Base-by-base conservation (phyloP, 768 basidiomycete species). In the Amanita molliuscula region DNA sequence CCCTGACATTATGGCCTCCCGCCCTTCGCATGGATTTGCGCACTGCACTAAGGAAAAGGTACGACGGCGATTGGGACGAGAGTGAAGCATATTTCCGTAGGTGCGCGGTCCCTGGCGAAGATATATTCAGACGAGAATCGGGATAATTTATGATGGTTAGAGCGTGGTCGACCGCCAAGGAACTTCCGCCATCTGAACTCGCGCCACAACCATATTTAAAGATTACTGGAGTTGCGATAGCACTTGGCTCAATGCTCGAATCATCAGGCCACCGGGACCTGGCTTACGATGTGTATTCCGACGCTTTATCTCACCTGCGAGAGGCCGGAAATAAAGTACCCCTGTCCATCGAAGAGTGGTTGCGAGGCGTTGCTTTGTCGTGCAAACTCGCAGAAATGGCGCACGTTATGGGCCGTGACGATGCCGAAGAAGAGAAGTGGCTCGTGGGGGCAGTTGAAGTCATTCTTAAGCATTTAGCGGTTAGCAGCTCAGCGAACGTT, bases 21-120 rank as follows among this genome's bases (percentile, higher is more conserved):
- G 77, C 80, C 55, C 62, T 88, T 2, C 76, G 82, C 4, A 61
- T 65, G 26, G 83, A 87, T 62, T 69, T 88, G 29, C 79, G 83
- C 5, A 73, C 71, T 2, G 86, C 81, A 2, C 69, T 88, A 37
- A 73, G 73, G 51, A 82, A 82, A 2, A 82, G 76, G 57, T 65
- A 78, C 47, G 73, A 77, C 50, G 77, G 74, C 2, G 77, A 88
- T 58, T 56, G 73, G 8, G 65, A 62, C 8, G 61, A 74, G 47
- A 78, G 80, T 54, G 70, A 73, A 52, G 66, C 69, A 28, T 79
- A 73, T 57, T 67, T 87, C 31, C 58, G 62, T 44, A 71, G 76
- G 85, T 85, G 50, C 48, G 75, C 62, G 7, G 25, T n/a, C 23
- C 15, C 31, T 1, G n/a, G 15, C 13, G 21, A n/a, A 20, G 6